These are phyloP conservation scores for Echeveria elegans DNA, from an alignment of 164 flowering plant species.

Conservation along the genomic window DNA sequence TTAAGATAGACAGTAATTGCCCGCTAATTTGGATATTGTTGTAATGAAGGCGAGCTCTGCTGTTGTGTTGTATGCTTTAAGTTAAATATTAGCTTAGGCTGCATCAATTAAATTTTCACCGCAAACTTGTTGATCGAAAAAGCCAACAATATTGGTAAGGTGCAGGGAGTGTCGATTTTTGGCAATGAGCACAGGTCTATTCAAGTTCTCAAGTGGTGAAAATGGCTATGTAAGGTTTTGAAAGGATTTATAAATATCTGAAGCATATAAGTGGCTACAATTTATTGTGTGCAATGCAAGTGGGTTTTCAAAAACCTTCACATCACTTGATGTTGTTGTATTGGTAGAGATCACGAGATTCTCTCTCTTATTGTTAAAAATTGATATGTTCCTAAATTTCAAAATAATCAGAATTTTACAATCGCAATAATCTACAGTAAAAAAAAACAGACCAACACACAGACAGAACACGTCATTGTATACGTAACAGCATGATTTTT, in stretches of 20 bases:
- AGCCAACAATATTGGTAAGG: not conserved
- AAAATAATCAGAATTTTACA: not conserved
- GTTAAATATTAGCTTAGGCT: not conserved
- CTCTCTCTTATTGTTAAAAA: too few species aligned
- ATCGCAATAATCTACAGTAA: too few species aligned
- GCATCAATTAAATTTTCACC: too few species aligned
- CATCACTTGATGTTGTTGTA: not conserved
- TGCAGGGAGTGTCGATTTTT: not conserved
- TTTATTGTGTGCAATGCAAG: not conserved
- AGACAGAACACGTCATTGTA: too few species aligned
- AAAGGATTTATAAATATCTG: not conserved
- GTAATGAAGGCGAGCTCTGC: not conserved
- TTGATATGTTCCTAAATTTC: not conserved
- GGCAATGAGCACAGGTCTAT: too few species aligned
- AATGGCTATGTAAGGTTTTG: not conserved
- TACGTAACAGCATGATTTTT: too few species aligned
- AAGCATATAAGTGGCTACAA: not conserved
- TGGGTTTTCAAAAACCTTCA: not conserved
- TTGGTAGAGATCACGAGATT: not conserved
- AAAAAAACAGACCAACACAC: too few species aligned
- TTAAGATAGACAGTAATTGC: not conserved
- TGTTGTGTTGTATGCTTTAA: conserved; percentile 27
- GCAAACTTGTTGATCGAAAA: too few species aligned
- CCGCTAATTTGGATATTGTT: not conserved
- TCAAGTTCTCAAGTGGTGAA: not conserved